phyloP scores from a whole-genome alignment of 139 green algal species.

The Edaphochlamys debaryana region DNA sequence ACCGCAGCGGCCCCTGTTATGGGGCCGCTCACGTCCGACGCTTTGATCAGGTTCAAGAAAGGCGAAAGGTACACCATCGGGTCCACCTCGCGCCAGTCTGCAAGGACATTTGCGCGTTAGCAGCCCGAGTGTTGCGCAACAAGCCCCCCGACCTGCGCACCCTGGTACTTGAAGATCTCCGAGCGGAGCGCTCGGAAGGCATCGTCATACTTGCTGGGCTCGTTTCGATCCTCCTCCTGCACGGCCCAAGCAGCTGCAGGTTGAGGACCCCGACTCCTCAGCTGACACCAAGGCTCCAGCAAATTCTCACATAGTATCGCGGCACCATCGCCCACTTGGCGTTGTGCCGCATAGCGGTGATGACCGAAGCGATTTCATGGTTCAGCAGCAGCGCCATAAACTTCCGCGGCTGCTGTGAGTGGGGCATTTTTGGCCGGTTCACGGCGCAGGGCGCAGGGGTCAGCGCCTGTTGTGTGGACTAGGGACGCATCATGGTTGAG shows the following conservation, averaged over 20 bases:
- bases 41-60: slow-evolving; percentile 92
- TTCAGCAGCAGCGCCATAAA: slow-evolving; percentile 83
- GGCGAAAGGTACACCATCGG: slow-evolving; percentile 89
- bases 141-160: slow-evolving; percentile 31
- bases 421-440: no score
- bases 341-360: slow-evolving; percentile 88
- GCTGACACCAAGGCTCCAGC: neutral
- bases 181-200: slow-evolving; percentile 83
- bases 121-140: neutral
- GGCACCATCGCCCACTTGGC: slow-evolving; percentile 75
- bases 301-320: slow-evolving; percentile 74
- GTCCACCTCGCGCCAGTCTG: slow-evolving; percentile 80
- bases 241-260: neutral
- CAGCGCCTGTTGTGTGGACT: no score
- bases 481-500: no score
- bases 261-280: neutral
- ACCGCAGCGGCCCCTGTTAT: slow-evolving; percentile 91
- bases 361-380: slow-evolving; percentile 78
- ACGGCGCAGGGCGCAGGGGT: no score
- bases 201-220: slow-evolving; percentile 84
- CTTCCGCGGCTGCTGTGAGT: no score
- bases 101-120: neutral
- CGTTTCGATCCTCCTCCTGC: slow-evolving; percentile 86
- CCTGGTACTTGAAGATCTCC: slow-evolving; percentile 83
- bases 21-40: slow-evolving; percentile 88